Conservation (phyloP, 176 grass and related monocot species). For the Lolium perenne region DNA sequence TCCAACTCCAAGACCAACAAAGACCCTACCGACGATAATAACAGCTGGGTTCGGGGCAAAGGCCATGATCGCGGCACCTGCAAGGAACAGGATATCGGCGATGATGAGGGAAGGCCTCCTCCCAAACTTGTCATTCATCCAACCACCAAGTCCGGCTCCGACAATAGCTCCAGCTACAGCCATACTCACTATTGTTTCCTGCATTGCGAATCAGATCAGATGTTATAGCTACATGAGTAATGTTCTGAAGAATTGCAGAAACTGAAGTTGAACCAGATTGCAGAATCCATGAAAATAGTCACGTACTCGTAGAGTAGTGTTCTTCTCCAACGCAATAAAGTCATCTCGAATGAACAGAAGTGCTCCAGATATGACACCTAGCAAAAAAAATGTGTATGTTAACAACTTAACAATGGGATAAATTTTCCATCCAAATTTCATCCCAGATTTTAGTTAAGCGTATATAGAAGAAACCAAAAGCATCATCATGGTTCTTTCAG, state of each 20-base stretch:
- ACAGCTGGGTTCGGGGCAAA: constrained; percentile 66
- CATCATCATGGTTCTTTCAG: neutral
- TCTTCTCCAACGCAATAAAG: constrained; percentile 69
- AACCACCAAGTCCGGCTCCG: constrained; percentile 89
- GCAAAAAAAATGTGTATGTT: neutral
- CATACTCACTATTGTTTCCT: constrained; percentile 99
- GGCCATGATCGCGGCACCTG: constrained; percentile 81
- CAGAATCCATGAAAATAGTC: neutral
- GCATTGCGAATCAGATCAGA: constrained; percentile 24
- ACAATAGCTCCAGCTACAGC: constrained; percentile 94
- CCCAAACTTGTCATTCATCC: constrained; percentile 93
- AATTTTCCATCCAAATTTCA: neutral
- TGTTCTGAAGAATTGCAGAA: neutral
- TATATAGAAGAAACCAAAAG: neutral
- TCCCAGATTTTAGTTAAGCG: neutral
- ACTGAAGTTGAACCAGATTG: neutral
- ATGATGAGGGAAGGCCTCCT: constrained; percentile 81
- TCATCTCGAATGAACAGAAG: constrained; percentile 93
- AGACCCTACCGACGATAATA: constrained; percentile 91
- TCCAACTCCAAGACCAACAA: constrained; percentile 92
- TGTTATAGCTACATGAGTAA: neutral
- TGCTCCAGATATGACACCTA: constrained; percentile 98
- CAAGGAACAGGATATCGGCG: constrained; percentile 79
- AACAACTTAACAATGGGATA: neutral
- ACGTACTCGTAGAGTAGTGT: constrained; percentile 72